These are phyloP conservation scores for Elsinoe ampelina DNA, from an alignment of 2,329 filamentous ascomycete species.

Conservation along the genomic window DNA sequence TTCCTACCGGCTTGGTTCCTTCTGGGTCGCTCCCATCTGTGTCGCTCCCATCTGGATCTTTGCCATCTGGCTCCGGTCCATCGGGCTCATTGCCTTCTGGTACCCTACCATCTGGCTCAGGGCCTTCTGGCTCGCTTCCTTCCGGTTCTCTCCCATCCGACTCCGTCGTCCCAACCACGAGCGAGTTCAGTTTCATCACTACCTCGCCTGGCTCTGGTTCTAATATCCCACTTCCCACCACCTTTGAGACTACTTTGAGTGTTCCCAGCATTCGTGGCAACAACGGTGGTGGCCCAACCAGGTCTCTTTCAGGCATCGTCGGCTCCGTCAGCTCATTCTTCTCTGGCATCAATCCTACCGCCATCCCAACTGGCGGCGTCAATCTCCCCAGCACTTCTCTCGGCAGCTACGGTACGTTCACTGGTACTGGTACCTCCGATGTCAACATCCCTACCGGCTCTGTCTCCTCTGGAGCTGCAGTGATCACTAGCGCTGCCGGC, in stretches of 20 bases:
- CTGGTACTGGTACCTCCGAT: not conserved
- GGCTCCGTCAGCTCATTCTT: not conserved
- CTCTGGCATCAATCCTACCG: not conserved
- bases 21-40: not conserved
- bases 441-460: not conserved
- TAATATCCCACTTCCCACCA: not conserved
- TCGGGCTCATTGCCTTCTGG: not conserved
- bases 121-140: not conserved
- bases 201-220: not conserved
- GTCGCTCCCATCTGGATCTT: not conserved
- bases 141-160: not conserved
- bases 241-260: not conserved
- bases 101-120: not conserved
- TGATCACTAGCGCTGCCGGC: not conserved
- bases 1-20: not conserved
- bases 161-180: not conserved
- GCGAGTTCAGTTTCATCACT: constrained; percentile 1
- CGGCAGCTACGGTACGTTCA: not conserved
- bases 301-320: not conserved
- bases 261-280: not conserved
- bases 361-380: not conserved
- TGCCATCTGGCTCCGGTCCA: not conserved
- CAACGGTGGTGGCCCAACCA: not conserved
- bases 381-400: not conserved
- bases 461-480: not conserved